Conservation (phyloP, 1,139 yeast species). For the Blastobotrys capitulatus region DNA sequence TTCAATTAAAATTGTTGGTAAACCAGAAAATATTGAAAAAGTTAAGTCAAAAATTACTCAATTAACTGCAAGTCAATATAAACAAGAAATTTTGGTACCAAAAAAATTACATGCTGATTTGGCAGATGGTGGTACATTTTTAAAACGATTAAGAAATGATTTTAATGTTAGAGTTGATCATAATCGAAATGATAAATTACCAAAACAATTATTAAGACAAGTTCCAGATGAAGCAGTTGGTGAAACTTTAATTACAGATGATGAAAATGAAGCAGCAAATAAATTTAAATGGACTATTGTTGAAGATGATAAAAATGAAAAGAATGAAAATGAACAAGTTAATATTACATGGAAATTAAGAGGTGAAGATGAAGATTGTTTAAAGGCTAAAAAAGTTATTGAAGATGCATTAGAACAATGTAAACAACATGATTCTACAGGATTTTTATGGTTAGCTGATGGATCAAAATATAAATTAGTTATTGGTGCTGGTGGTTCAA, state of each 20-base stretch:
- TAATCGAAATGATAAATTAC: slow-evolving; percentile 35
- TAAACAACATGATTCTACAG: slow-evolving; percentile 38
- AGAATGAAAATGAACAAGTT: slow-evolving; percentile 36
- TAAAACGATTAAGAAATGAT: slow-evolving; percentile 51
- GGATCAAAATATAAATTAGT: slow-evolving; percentile 49
- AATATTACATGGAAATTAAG: slow-evolving; percentile 36
- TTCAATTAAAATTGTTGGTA: slow-evolving; percentile 31
- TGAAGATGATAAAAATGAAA: slow-evolving; percentile 24
- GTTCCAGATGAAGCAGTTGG: slow-evolving; percentile 42
- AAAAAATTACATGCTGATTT: slow-evolving; percentile 53
- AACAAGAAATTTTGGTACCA: slow-evolving; percentile 51
- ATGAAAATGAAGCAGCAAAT: slow-evolving; percentile 17
- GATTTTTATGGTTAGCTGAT: slow-evolving; percentile 46
- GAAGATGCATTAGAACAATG: slow-evolving; percentile 34
- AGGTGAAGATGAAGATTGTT: slow-evolving; percentile 36
- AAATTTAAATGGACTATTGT: slow-evolving; percentile 30
- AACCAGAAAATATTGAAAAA: slow-evolving; percentile 29
- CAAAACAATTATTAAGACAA: slow-evolving; percentile 24
- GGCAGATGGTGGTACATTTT: slow-evolving; percentile 62
- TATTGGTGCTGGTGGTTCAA: slow-evolving; percentile 74
- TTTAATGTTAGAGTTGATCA: slow-evolving; percentile 59
- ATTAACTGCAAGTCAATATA: slow-evolving; percentile 37
- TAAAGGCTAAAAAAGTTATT: slow-evolving; percentile 30
- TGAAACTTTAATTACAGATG: slow-evolving; percentile 19
- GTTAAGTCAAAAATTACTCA: slow-evolving; percentile 32